Evolutionary conservation across 345 rosid species (phyloP).

Genomic region (Salix arbutifolia): DNA sequence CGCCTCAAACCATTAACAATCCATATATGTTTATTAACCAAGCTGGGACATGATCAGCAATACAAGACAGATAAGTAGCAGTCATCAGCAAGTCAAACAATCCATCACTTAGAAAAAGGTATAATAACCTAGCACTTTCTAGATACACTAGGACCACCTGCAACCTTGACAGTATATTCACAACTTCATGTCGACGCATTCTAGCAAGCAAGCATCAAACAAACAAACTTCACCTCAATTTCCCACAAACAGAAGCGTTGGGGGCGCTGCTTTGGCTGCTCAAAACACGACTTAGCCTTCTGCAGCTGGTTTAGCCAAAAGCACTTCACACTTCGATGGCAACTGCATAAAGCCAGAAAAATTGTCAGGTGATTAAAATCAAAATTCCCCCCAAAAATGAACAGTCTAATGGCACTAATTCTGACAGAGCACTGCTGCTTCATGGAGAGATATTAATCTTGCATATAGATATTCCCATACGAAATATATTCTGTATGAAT

Average conservation of each 20-base stretch:
- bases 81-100: background rate
- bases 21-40: background rate
- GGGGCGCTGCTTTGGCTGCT: background rate
- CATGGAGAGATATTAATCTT: background rate
- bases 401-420: too few relatives aligned
- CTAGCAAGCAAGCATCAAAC: conserved; percentile 8
- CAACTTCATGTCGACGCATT: conserved; percentile 19
- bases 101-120: background rate
- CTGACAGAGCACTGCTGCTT: background rate
- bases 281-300: background rate
- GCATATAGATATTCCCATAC: background rate
- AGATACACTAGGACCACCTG: background rate
- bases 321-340: background rate
- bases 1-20: background rate
- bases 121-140: background rate
- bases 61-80: background rate
- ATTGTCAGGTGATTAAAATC: background rate
- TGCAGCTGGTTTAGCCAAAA: background rate
- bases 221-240: conserved; percentile 9
- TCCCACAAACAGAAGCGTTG: background rate
- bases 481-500: background rate
- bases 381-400: background rate
- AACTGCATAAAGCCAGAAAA: background rate
- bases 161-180: background rate
- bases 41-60: background rate